Evolutionary conservation across 495 filamentous ascomycete species (phyloP).

Genomic region (Xylaria palmicola): DNA sequence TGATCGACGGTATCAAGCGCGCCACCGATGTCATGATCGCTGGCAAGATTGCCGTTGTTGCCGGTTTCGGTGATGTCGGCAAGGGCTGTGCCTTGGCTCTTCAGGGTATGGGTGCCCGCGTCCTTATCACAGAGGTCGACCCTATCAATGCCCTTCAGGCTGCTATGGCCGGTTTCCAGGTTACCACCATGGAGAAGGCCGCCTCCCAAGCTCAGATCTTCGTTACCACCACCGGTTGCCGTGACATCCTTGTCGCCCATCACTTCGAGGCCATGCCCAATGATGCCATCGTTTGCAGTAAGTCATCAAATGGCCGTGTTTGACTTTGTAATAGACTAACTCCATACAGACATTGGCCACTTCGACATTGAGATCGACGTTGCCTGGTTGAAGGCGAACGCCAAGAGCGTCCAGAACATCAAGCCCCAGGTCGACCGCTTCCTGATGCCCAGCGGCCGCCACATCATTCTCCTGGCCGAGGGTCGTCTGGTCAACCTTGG

Average conservation of each 20-base stretch:
- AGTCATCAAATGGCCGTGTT: slow-evolving; percentile 35
- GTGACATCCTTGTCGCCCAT: slow-evolving; percentile 86
- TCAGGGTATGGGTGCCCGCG: slow-evolving; percentile 93
- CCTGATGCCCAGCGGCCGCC: slow-evolving; percentile 87
- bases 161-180: slow-evolving; percentile 94
- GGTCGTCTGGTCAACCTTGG: slow-evolving; percentile 98
- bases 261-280: slow-evolving; percentile 98
- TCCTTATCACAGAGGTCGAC: slow-evolving; percentile 95
- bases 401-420: slow-evolving; percentile 90
- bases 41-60: slow-evolving; percentile 95
- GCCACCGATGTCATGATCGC: slow-evolving; percentile 99
- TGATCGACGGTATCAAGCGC: slow-evolving; percentile 99
- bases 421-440: slow-evolving; percentile 99
- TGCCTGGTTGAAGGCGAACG: slow-evolving; percentile 97
- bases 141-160: slow-evolving; percentile 99
- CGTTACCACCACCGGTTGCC: slow-evolving; percentile 98
- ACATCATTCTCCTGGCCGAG: slow-evolving; percentile 98
- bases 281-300: slow-evolving; percentile 99
- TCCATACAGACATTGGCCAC: slow-evolving; percentile 84
- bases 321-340: slow-evolving; percentile 12
- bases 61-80: slow-evolving; percentile 97
- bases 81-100: slow-evolving; percentile 98
- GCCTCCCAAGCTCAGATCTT: slow-evolving; percentile 90
- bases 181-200: slow-evolving; percentile 96
- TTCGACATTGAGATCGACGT: slow-evolving; percentile 99